A percentile compares a stretch with the other conserved stretches of the same genome.
Conservation (phyloP, 176 grass and related monocot genomes). For the Elaeis guineensis region DNA sequence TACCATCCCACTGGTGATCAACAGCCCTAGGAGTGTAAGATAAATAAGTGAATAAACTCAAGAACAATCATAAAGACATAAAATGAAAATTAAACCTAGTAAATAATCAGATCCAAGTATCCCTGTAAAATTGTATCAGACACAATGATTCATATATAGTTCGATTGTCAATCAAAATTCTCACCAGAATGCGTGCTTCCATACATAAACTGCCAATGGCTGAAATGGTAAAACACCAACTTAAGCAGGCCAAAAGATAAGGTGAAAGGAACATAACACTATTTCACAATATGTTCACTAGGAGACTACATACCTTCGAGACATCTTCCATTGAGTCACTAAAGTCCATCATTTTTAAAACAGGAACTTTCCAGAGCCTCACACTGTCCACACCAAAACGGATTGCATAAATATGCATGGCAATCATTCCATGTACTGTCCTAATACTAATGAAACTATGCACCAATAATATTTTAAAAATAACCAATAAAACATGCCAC, state of each 20-base stretch:
- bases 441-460: too few species aligned
- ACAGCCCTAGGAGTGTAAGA: constrained; percentile 40
- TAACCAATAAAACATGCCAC: too few species aligned
- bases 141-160: too few species aligned
- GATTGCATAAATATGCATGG: not conserved
- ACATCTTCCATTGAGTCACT: constrained; percentile 32
- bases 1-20: constrained; percentile 89
- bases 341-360: constrained; percentile 53
- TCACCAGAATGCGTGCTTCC: constrained; percentile 97
- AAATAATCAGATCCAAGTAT: not conserved
- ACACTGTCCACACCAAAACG: constrained; percentile 43
- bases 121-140: too few species aligned
- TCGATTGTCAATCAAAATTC: not conserved
- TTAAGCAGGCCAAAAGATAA: not conserved
- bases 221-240: constrained; percentile 27
- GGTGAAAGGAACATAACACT: not conserved
- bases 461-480: too few species aligned
- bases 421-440: too few species aligned
- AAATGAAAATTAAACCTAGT: not conserved
- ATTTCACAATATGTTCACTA: not conserved
- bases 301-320: constrained; percentile 40
- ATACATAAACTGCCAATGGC: constrained; percentile 70
- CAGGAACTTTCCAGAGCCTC: constrained; percentile 68
- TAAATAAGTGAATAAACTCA: not conserved
- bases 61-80: constrained; percentile 15